Base-by-base conservation (phyloP, 2,329 filamentous ascomycete species). In the Rutstroemia sp. region DNA sequence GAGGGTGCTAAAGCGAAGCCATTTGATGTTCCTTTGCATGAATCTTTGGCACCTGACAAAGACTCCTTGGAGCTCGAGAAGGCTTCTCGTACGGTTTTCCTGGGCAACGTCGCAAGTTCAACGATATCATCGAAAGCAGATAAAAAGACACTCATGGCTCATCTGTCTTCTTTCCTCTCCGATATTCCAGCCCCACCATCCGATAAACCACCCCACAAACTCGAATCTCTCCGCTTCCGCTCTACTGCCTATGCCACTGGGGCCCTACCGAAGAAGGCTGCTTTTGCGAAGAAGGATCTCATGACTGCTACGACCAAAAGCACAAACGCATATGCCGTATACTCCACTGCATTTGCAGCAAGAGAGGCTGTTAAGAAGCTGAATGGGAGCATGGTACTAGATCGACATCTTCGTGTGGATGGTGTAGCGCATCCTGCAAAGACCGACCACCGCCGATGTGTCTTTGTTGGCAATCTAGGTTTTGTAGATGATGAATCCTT, bases 401-500 rank as follows among this genome's bases (percentile, higher is more conserved):
- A 89, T 63, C 86, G 94, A 34, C 94, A 99, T 72, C 75, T 99
- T 56, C 85, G 92, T 44, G 92, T 92, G 23, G 94, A 99, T 73
- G 89, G 85, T 63, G 86, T 99, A 36, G 89, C 92, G 0, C 91
- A 96, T 72, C 94, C 94, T 0, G 79, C 88, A 14, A 82, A 86
- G 42, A 83, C 86, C 17, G 92, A 95, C 68, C 85, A 96, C 71
- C 85, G 87, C 58, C 87, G 92, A 54, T 99, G 94, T 71, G 86
- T 99, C 16, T 99, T 99, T 68, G 89, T 99, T 25, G 94, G 94
- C 48, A 99, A 99, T 68, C 80, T 99, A 1, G 91, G 90, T 50
- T 99, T 99, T 67, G 89, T 99, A 16, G 92, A 96, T 67, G 90
- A 96, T 63, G 92, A 96, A 73, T 88, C 82, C 40, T 78, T 87